A percentile compares a stretch with the other conserved stretches of the same genome.
These are phyloP conservation scores for Camelina neglecta DNA, from an alignment of 345 rosid genomes.

Conservation along the genomic window DNA sequence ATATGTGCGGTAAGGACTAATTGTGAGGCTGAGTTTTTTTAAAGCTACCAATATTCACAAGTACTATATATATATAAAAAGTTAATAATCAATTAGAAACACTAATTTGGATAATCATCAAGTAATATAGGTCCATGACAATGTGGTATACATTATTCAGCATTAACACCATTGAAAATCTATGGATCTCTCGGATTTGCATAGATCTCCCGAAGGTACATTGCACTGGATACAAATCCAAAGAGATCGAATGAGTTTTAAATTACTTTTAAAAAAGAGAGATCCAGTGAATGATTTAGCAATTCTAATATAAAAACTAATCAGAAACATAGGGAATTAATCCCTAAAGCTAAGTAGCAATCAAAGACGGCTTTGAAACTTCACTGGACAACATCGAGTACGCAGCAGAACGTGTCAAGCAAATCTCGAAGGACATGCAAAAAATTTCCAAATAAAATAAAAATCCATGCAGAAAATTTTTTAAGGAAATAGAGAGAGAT, in stretches of 20 bases:
- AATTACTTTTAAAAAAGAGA: neutral
- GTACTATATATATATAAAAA: neutral
- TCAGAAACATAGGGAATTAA: neutral
- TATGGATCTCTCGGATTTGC: constrained; percentile 18
- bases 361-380: constrained; percentile 20
- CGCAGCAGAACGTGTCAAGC: constrained; percentile 30
- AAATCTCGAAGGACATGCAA: constrained; percentile 34
- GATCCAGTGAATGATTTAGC: neutral
- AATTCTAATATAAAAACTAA: neutral
- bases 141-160: constrained; percentile 1
- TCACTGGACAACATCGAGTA: constrained; percentile 8
- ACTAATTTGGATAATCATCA: constrained; percentile 6
- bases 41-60: constrained; percentile 5
- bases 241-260: constrained; percentile 23
- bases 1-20: constrained; percentile 11
- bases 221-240: constrained; percentile 29
- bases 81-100: constrained; percentile 14
- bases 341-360: constrained; percentile 13
- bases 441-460: neutral
- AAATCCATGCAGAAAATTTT: constrained; percentile 33
- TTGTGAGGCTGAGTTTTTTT: constrained; percentile 8
- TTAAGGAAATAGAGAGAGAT: neutral
- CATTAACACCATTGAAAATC: neutral
- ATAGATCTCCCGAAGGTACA: constrained; percentile 28
- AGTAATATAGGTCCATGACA: neutral